Conservation (phyloP, 1,284 basidiomycete genomes). For the Termitomyces sp. region DNA sequence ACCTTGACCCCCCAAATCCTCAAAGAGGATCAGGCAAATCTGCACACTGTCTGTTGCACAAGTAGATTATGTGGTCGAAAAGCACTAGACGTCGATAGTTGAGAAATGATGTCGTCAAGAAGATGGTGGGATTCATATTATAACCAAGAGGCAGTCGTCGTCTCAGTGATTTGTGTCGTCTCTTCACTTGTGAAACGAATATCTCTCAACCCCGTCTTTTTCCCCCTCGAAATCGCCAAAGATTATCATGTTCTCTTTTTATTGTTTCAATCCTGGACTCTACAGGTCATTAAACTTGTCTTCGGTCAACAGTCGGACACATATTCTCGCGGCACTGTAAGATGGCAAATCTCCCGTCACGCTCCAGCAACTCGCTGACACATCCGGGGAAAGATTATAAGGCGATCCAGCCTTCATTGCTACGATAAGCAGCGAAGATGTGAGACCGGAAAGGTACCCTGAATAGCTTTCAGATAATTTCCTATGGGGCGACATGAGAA, state of each 20-base stretch:
- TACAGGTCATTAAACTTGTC: neutral
- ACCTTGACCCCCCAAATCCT: too few species aligned
- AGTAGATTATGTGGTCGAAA: too few species aligned
- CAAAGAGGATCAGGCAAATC: too few species aligned
- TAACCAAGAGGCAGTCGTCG: too few species aligned
- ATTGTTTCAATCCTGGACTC: too few species aligned
- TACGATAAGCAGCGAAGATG: slow-evolving; percentile 18
- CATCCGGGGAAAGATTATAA: slow-evolving; percentile 9
- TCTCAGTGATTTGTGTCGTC: too few species aligned
- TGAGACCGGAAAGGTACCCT: slow-evolving; percentile 4
- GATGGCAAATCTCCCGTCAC: slow-evolving; percentile 18
- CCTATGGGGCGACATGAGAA: slow-evolving; percentile 14
- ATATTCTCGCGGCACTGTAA: slow-evolving; percentile 12
- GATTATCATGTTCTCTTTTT: neutral
- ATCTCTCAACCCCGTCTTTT: too few species aligned
- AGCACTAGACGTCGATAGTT: neutral
- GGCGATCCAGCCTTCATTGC: slow-evolving; percentile 19
- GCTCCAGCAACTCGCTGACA: slow-evolving; percentile 10
- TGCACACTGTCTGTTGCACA: too few species aligned
- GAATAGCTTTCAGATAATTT: slow-evolving; percentile 6
- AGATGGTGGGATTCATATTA: too few species aligned
- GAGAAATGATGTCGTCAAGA: neutral
- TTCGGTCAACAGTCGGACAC: neutral
- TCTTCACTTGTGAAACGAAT: too few species aligned
- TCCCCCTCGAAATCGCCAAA: too few species aligned